Evolutionary conservation across 228 moss, liverwort and hornwort species (phyloP), one percentile per base, ranked within the genome.

Genomic region (Sphagnum fallax): DNA sequence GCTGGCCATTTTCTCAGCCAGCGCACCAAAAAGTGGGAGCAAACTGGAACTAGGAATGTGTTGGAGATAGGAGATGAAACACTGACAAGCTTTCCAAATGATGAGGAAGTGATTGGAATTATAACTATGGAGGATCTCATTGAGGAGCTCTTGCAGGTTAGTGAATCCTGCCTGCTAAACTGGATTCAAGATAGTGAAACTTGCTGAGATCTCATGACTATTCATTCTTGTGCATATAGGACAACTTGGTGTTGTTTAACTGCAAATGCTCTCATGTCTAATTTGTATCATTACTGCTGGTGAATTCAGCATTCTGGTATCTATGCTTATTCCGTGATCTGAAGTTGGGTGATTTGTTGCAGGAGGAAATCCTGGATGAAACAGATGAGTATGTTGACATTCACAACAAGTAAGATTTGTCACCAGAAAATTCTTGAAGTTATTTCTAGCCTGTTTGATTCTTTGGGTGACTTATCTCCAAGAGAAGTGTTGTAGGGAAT

Each of bases 61-160:
- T n/a, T 96, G 65, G 76, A 91, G 61, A 84, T 82, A 49, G 77
- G 62, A 18, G 82, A 82, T 52, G 95, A 89, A 70, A 65, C 80
- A n/a, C 77, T 96, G 69, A 79, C 82, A 65, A 83, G 80, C 10
- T 81, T 79, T 73, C 72, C 88, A 67, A 90, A 88, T 32, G 91
- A 91, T 77, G 92, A 96, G 71, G 81, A 86, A 70, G 96, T 96
- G 62, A 88, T 96, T 57, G 96, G 96, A 32, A 91, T 96, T 63
- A 92, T 92, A 64, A 96, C 96, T 7, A 96, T 96, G 96, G 96
- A 92, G 78, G 96, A 96, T 48, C 88, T 96, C 8, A 96, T 96
- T 65, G 96, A 96, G 84, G 96, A 96, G 77, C 91, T 96, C 53
- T 69, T 96, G 68, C 92, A 95, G 92, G 95, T 95, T 53, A 60